These are phyloP conservation scores for Torulaspora franciscae DNA, from an alignment of 805 yeast genomes.

Conservation along the genomic window DNA sequence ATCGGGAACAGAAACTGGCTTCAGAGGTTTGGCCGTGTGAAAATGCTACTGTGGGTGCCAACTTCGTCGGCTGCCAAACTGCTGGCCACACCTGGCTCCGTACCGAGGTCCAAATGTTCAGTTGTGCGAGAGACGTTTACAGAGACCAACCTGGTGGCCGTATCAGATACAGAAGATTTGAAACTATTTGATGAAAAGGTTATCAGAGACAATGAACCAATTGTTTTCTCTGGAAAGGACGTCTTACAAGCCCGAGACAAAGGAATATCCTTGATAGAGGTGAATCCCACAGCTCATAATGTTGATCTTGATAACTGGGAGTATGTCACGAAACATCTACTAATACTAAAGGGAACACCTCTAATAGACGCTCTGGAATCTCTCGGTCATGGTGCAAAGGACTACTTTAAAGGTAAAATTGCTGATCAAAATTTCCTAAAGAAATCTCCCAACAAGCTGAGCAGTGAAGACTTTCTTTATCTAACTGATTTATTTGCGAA, in stretches of 20 bases:
- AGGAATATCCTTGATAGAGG: conserved; percentile 54
- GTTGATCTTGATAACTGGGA: conserved; percentile 58
- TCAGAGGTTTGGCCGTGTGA: conserved; percentile 64
- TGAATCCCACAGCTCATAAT: conserved; percentile 44
- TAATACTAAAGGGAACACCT: conserved; percentile 45
- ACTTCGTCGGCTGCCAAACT: conserved; percentile 58
- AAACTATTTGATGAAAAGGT: conserved; percentile 18
- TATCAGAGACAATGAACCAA: conserved; percentile 30
- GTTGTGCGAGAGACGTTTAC: conserved; percentile 61
- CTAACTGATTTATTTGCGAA: conserved; percentile 49
- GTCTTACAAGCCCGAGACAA: conserved; percentile 31
- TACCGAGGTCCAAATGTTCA: conserved; percentile 56
- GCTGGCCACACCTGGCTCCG: conserved; percentile 49
- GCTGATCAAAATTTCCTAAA: conserved; percentile 38
- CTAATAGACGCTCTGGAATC: conserved; percentile 44
- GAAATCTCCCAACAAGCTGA: conserved; percentile 45
- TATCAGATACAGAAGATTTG: conserved; percentile 26
- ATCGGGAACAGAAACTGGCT: conserved; percentile 69
- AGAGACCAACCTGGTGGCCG: conserved; percentile 53
- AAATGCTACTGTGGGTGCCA: conserved; percentile 66
- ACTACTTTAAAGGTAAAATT: conserved; percentile 40
- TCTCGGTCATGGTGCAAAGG: conserved; percentile 79
- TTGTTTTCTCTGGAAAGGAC: conserved; percentile 32
- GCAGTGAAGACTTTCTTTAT: conserved; percentile 49
- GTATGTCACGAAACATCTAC: conserved; percentile 56